Base-by-base conservation (phyloP, 345 rosid genomes). In the Heritiera littoralis region DNA sequence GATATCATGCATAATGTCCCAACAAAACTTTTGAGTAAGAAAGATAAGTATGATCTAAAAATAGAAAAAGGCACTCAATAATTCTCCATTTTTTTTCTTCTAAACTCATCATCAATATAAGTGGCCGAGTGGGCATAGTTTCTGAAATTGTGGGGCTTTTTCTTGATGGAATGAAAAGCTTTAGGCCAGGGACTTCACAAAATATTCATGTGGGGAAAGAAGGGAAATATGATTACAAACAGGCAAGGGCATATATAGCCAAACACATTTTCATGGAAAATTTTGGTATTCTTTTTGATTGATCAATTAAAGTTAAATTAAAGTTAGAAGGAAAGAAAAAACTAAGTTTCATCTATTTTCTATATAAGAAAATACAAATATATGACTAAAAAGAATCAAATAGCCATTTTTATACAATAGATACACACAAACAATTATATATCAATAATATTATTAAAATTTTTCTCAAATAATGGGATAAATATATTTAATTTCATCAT, bases 61-160 rank as follows among this genome's bases (percentile, higher is more conserved):
- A 64, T 64, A 35, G 17, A 23, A 64, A 35, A n/a, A 64, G 14
- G 67, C n/a, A 64, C 41, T 64, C 45, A 64, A 64, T 64, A 64
- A 64, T 64, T 64, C 68, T 35, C 45, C 45, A 6, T 10, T 64
- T 14, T 12, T 28, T 63, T 30, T 14, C 67, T 58, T 58, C 12
- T 58, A 13, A 32, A 35, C 43, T 64, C 43, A 64, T 58, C 63
- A 58, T 58, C 63, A 58, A 58, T 58, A 20, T 20, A 58, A 58
- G 63, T 58, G 30, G 63, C 12, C 12, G 28, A 58, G 5, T 15
- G 58, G 17, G 5, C 63, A 20, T 20, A 2, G 32, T 7, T n/a
- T n/a, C 61, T 18, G 28, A n/a, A n/a, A 18, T 58, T 58, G 63
- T 58, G 63, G 63, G 63, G 32, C 63, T 58, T 58, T 58, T 58